Conservation (phyloP, 495 filamentous ascomycete genomes). For the Xylaria sp. region DNA sequence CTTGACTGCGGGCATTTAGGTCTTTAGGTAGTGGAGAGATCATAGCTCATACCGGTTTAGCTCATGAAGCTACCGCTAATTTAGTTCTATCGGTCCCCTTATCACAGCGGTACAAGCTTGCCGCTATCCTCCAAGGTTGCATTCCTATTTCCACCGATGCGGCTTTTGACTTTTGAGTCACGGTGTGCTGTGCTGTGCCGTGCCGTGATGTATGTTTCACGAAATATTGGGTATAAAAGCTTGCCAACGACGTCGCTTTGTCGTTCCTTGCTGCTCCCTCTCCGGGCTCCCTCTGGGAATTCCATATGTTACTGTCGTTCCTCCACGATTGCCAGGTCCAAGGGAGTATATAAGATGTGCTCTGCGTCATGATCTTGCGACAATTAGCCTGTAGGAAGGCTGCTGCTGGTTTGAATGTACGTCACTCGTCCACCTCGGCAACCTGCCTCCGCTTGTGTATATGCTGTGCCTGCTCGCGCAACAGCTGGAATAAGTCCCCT, state of each 20-base stretch:
- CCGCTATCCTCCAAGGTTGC: neutral
- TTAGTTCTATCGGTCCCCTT: conserved; percentile 4
- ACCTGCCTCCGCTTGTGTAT: neutral
- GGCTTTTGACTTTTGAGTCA: conserved; percentile 23
- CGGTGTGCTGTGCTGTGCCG: conserved; percentile 13
- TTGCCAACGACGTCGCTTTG: neutral
- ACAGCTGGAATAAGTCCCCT: neutral
- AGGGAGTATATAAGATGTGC: conserved; percentile 31
- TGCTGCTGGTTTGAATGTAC: conserved; percentile 39
- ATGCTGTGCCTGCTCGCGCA: neutral
- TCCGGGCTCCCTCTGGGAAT: neutral
- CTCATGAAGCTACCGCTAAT: neutral
- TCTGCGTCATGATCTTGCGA: conserved; percentile 41
- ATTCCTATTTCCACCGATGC: neutral
- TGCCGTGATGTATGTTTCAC: neutral
- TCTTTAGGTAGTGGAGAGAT: conserved; percentile 16
- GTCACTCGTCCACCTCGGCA: conserved; percentile 30
- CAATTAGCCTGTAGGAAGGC: conserved; percentile 41
- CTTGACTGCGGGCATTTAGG: neutral
- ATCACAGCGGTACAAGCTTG: neutral
- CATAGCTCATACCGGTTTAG: conserved; percentile 1
- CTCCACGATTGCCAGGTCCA: conserved; percentile 21
- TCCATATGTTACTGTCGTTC: neutral
- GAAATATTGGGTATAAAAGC: conserved; percentile 15
- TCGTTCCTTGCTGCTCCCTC: neutral